A percentile compares a stretch with the other conserved stretches of the same genome.
Conservation (phyloP, 805 yeast genomes). For the Ogataea degrootiae region DNA sequence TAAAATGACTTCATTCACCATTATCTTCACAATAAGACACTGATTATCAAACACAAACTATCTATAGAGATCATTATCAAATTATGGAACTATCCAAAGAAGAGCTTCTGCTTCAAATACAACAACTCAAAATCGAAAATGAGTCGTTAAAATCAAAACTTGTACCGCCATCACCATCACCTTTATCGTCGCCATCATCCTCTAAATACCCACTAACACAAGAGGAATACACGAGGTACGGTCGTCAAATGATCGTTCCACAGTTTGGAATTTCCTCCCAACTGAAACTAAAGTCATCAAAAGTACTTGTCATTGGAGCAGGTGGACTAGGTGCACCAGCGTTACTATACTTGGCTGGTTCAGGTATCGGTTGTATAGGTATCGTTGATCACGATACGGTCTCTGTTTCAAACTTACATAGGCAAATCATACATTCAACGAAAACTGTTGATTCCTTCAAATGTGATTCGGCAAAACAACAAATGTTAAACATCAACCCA, state of each 20-base stretch:
- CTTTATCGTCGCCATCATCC: neutral
- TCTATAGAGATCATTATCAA: neutral
- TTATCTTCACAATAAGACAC: neutral
- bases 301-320: slow-evolving; percentile 82
- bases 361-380: slow-evolving; percentile 83
- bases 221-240: slow-evolving; percentile 80
- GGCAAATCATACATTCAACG: slow-evolving; percentile 80
- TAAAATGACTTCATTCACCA: neutral
- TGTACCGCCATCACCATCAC: neutral
- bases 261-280: slow-evolving; percentile 63
- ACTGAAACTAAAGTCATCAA: slow-evolving; percentile 47
- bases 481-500: slow-evolving; percentile 60
- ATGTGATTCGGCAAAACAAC: slow-evolving; percentile 69
- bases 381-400: slow-evolving; percentile 85
- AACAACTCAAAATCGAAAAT: slow-evolving; percentile 12
- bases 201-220: slow-evolving; percentile 27
- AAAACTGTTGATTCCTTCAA: slow-evolving; percentile 64
- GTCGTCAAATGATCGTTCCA: slow-evolving; percentile 93
- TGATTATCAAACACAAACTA: slow-evolving; percentile 46
- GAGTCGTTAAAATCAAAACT: slow-evolving; percentile 2
- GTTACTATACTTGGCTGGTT: slow-evolving; percentile 73
- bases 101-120: slow-evolving; percentile 22
- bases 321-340: slow-evolving; percentile 98
- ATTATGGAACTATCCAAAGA: slow-evolving; percentile 28
- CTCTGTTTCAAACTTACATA: slow-evolving; percentile 78